These are phyloP conservation scores for Fusarium papillatum DNA, from an alignment of 2,329 filamentous ascomycete genomes.

Conservation along the genomic window DNA sequence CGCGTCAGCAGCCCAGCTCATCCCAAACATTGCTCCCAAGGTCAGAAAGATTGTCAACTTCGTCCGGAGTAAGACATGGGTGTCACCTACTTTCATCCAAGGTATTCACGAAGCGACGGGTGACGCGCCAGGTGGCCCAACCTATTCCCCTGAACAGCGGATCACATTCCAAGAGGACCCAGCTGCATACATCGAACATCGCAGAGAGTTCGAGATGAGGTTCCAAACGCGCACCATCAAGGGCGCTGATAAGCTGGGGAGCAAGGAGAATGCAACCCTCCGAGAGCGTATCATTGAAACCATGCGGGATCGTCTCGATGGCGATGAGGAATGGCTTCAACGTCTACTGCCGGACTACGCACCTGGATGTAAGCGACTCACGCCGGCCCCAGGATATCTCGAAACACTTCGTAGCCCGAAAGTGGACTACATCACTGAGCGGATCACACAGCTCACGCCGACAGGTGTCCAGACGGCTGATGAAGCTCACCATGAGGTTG, in stretches of 20 bases:
- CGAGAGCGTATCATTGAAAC: not conserved
- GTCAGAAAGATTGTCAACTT: not conserved
- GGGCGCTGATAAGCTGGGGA: not conserved
- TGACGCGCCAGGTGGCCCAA: not conserved
- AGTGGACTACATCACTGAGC: not conserved
- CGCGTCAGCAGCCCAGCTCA: not conserved
- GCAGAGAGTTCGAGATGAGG: not conserved
- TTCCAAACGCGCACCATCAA: not conserved
- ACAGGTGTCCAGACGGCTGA: not conserved
- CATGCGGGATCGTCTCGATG: not conserved
- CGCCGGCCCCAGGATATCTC: not conserved
- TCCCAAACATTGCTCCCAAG: not conserved
- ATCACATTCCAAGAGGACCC: not conserved
- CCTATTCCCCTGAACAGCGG: not conserved
- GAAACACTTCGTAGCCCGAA: not conserved
- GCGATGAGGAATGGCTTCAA: slow-evolving; percentile 5
- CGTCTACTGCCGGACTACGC: not conserved
- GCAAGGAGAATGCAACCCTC: not conserved
- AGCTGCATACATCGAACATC: not conserved
- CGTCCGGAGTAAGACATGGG: not conserved
- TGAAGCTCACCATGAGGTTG: not conserved
- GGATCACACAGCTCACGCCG: not conserved
- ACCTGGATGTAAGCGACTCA: slow-evolving; percentile 2
- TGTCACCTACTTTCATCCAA: not conserved
- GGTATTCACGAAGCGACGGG: not conserved